Percentiles rank a stretch among this genome's conserved stretches.
phyloP scores from a whole-genome alignment of 2,329 filamentous ascomycete genomes.

The Colletotrichum aenigma region DNA sequence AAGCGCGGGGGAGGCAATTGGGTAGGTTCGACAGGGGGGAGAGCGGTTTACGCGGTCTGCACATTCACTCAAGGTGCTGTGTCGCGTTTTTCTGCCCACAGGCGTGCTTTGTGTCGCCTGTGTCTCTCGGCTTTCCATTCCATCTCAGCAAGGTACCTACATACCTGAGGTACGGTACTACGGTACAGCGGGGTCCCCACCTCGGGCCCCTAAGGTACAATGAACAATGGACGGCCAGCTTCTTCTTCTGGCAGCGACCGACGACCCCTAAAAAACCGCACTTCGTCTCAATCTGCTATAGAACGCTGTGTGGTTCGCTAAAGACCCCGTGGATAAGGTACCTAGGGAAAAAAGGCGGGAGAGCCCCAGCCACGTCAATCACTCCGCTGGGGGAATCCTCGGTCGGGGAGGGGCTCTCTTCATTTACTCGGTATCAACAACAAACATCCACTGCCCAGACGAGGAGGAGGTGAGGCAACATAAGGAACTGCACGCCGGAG shows the following conservation, averaged over 20 bases:
- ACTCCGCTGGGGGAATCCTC: background rate
- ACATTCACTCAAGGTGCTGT: background rate
- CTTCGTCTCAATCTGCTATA: background rate
- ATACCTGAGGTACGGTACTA: background rate
- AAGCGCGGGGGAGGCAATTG: background rate
- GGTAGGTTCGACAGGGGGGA: background rate
- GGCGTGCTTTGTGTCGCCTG: background rate
- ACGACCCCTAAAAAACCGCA: constrained; percentile 2
- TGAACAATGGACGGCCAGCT: background rate
- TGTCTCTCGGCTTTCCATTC: background rate
- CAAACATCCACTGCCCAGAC: background rate
- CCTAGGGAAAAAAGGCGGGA: background rate
- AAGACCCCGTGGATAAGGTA: background rate
- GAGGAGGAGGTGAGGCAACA: background rate
- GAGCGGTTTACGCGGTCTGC: constrained; percentile 7
- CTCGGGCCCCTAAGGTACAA: background rate
- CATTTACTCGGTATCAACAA: background rate
- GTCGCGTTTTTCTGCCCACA: background rate
- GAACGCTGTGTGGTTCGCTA: background rate
- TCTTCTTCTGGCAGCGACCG: background rate
- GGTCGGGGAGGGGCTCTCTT: background rate
- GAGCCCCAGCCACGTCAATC: background rate
- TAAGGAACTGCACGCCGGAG: background rate
- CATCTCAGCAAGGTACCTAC: background rate
- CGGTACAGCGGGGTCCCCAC: constrained; percentile 1